Conservation (phyloP, 2,329 filamentous ascomycete genomes). For the Zymoseptoria brevis region DNA sequence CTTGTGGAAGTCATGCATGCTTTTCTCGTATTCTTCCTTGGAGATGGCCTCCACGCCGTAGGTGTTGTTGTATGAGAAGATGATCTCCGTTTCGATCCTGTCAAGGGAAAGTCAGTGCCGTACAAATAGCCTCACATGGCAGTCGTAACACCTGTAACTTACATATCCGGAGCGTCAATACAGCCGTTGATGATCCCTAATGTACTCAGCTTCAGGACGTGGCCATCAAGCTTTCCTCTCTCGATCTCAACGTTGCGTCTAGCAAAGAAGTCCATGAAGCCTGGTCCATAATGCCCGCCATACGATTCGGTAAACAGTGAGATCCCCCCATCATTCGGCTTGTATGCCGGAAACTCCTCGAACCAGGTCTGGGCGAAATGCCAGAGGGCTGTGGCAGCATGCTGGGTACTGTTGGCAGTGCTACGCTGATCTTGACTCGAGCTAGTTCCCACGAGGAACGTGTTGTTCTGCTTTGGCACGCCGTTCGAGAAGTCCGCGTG, state of each 20-base stretch:
- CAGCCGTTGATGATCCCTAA: slow-evolving; percentile 52
- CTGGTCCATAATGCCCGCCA: slow-evolving; percentile 47
- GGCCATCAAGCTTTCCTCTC: slow-evolving; percentile 39
- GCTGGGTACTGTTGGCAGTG: slow-evolving; percentile 26
- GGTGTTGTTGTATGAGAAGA: slow-evolving; percentile 48
- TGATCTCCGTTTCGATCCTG: slow-evolving; percentile 20
- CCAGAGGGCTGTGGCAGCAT: slow-evolving; percentile 45
- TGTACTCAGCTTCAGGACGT: slow-evolving; percentile 39
- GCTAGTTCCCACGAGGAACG: slow-evolving; percentile 48
- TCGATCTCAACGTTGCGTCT: slow-evolving; percentile 49
- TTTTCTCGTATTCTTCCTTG: slow-evolving; percentile 32
- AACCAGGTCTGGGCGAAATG: slow-evolving; percentile 53
- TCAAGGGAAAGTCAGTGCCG: background rate
- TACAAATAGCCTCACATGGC: no score
- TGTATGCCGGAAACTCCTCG: slow-evolving; percentile 28
- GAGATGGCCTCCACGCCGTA: slow-evolving; percentile 50
- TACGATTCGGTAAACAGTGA: slow-evolving; percentile 65
- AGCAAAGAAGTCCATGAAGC: slow-evolving; percentile 52
- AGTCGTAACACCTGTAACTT: background rate
- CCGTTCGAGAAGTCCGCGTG: slow-evolving; percentile 30
- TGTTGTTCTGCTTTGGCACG: slow-evolving; percentile 24
- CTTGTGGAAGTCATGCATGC: slow-evolving; percentile 38
- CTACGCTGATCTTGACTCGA: slow-evolving; percentile 40
- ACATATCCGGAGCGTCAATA: slow-evolving; percentile 44
- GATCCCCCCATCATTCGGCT: slow-evolving; percentile 43